These are phyloP conservation scores for Metarhizium rileyi DNA, from an alignment of 2,329 filamentous ascomycete species.

Conservation along the genomic window DNA sequence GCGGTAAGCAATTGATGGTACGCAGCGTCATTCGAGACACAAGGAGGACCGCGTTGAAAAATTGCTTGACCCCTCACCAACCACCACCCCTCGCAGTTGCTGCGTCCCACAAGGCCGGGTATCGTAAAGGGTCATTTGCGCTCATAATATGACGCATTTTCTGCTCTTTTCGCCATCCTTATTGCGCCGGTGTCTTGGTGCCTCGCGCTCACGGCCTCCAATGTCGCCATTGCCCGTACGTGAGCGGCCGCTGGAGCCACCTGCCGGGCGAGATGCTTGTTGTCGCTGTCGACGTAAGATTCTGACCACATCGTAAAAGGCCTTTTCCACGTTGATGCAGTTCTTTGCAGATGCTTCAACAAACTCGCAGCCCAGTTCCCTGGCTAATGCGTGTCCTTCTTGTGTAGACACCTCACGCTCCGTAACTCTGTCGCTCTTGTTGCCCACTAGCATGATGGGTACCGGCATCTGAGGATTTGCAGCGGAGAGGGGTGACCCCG, in stretches of 20 bases:
- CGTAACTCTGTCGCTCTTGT: constrained; percentile 94
- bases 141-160: constrained; percentile 32
- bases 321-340: constrained; percentile 96
- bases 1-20: neutral
- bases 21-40: neutral
- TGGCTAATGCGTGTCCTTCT: constrained; percentile 83
- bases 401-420: constrained; percentile 95
- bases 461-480: constrained; percentile 56
- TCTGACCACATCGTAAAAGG: constrained; percentile 94
- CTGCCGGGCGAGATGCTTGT: constrained; percentile 32
- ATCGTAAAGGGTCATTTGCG: neutral
- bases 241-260: constrained; percentile 26
- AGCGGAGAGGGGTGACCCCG: constrained; percentile 60
- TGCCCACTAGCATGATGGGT: constrained; percentile 96
- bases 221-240: constrained; percentile 27
- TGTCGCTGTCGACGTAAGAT: constrained; percentile 79
- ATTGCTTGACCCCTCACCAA: constrained; percentile 1
- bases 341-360: constrained; percentile 96
- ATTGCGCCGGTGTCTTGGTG: constrained; percentile 21
- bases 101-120: neutral
- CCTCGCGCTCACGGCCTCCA: constrained; percentile 21
- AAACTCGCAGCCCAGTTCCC: constrained; percentile 90
- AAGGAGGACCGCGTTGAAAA: neutral
- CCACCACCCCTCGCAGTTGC: neutral
- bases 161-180: constrained; percentile 27